phyloP scores from a whole-genome alignment of 164 flowering plant species.

The Vitis amurensis region DNA sequence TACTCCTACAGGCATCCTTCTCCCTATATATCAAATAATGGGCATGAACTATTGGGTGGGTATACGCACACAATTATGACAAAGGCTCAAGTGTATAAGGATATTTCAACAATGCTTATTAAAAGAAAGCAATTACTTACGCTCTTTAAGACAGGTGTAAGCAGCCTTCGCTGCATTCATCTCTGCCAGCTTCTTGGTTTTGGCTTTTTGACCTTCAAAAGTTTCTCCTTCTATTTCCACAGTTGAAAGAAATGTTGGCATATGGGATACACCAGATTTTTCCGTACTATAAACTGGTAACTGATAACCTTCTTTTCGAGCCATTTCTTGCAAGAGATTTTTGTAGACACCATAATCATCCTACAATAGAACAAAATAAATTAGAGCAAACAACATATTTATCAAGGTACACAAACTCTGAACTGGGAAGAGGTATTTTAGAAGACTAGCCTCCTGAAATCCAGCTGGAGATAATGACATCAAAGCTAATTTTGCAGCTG shows the following conservation, averaged over 20 bases:
- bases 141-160: constrained; percentile 21
- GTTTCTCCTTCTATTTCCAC: constrained; percentile 46
- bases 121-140: constrained; percentile 22
- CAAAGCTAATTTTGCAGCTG: constrained; percentile 74
- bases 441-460: constrained; percentile 46
- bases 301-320: constrained; percentile 43
- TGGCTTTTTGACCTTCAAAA: constrained; percentile 41
- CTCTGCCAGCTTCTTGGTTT: constrained; percentile 57
- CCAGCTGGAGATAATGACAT: constrained; percentile 35
- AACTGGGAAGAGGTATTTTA: not conserved
- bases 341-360: constrained; percentile 44
- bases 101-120: not conserved
- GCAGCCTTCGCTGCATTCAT: constrained; percentile 60
- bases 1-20: too few species aligned
- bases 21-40: too few species aligned
- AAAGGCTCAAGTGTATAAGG: not conserved
- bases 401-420: not conserved
- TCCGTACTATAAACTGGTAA: constrained; percentile 49
- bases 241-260: constrained; percentile 35
- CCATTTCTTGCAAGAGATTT: constrained; percentile 57
- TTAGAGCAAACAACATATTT: not conserved
- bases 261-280: constrained; percentile 35
- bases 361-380: constrained; percentile 25
- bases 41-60: too few species aligned
- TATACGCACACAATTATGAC: too few species aligned